Evolutionary conservation across 2,329 filamentous ascomycete species (phyloP).

Genomic region (Fusarium virguliforme): DNA sequence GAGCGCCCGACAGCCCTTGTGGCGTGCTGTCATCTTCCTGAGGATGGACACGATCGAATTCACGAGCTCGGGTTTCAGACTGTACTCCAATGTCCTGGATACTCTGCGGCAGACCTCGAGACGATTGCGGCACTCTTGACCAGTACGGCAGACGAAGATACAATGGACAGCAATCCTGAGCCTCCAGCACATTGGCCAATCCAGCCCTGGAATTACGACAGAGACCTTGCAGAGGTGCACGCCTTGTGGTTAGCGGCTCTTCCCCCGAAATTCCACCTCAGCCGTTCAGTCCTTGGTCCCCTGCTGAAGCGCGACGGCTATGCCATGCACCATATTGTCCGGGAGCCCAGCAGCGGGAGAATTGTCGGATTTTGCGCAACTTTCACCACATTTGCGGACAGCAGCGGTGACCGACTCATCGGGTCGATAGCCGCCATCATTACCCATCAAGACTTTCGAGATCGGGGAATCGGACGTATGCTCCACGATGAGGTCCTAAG

Average conservation of each 20-base stretch:
- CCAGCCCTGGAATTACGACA: conserved; percentile 58
- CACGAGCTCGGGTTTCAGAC: conserved; percentile 66
- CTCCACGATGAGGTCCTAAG: conserved; percentile 68
- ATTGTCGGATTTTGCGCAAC: conserved; percentile 74
- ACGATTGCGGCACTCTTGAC: conserved; percentile 69
- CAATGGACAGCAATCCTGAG: conserved; percentile 38
- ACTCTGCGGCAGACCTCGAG: conserved; percentile 64
- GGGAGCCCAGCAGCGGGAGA: conserved; percentile 59
- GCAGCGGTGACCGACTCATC: conserved; percentile 67
- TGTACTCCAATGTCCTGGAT: conserved; percentile 66
- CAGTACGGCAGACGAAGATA: conserved; percentile 44
- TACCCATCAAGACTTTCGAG: conserved; percentile 65
- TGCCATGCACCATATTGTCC: conserved; percentile 71
- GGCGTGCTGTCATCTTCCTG: conserved; percentile 64
- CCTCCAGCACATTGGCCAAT: conserved; percentile 60
- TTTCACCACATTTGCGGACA: conserved; percentile 71
- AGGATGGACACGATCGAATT: conserved; percentile 53
- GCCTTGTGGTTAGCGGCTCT: conserved; percentile 66
- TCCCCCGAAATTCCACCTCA: conserved; percentile 62
- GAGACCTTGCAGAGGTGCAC: conserved; percentile 60
- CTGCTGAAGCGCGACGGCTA: conserved; percentile 71
- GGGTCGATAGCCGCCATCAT: conserved; percentile 71
- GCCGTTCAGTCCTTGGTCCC: conserved; percentile 59
- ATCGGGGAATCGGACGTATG: conserved; percentile 67
- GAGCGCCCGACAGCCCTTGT: conserved; percentile 68